Base-by-base conservation (phyloP, 257 asterid species). In the Prunella vulgaris region DNA sequence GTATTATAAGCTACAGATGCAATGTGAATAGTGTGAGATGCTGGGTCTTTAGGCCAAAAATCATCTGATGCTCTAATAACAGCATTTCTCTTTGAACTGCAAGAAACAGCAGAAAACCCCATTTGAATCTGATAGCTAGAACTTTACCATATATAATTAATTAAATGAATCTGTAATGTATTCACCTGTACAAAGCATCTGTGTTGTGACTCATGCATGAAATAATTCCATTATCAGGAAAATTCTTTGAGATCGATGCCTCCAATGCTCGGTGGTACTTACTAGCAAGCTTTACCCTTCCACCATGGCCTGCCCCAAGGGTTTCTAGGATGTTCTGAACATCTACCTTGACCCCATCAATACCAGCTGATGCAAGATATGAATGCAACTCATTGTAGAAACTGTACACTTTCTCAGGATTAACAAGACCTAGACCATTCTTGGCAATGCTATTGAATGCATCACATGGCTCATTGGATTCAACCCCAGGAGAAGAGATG, bases 121-220 rank as follows among this genome's bases (percentile, higher is more conserved):
- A 40, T 61, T 27, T 7, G 15, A 24, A 70, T 65, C 37, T 57
- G 57, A 32, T n/a, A 10, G n/a, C 59, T 37, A 64, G 2, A 73
- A 22, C 38, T 52, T n/a, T 20, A 38, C 54, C 44, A 40, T 22
- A 2, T 14, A 17, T 30, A 14, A 15, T 25, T 42, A 42, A 33
- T 37, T 3, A 30, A 2, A 10, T 21, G 52, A 57, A 44, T 1
- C 61, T 5, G 6, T n/a, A n/a, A n/a, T n/a, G n/a, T 21, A 64
- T 15, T 46, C 70, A 92, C 98, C 97, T 92, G 85, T 90, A 90
- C 25, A 93, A 83, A 51, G 93, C 90, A 75, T 90, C 97, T 2
- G 96, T 88, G 78, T 84, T 88, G 83, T 90, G 98, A 75, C 96
- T 93, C 97, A 93, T 93, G 84, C 98, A 93, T 12, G 90, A 88